These are phyloP conservation scores for Mycena rosella DNA, from an alignment of 768 basidiomycete species.

Conservation along the genomic window DNA sequence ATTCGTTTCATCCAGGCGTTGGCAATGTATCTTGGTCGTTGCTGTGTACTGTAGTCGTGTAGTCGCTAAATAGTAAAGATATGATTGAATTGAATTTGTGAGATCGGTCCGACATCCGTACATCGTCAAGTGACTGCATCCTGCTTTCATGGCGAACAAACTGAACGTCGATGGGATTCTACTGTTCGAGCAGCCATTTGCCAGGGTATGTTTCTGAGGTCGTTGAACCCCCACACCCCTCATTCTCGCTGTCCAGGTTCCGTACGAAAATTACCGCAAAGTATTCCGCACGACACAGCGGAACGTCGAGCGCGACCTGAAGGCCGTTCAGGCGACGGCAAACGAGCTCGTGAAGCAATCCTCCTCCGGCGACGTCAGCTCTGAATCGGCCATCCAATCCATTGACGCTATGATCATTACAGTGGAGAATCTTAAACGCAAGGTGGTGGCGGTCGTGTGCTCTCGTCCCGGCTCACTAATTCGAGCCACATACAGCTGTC, in stretches of 20 bases:
- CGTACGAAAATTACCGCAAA: conserved; percentile 91
- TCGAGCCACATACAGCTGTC: conserved; percentile 54
- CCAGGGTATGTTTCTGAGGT: conserved; percentile 61
- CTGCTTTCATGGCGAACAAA: conserved; percentile 61
- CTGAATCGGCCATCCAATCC: conserved; percentile 67
- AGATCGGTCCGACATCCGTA: neutral
- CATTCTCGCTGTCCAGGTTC: conserved; percentile 67
- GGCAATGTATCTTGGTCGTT: neutral
- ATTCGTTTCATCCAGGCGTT: neutral
- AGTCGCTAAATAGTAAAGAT: no score
- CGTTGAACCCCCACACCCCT: conserved; percentile 6
- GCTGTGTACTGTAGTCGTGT: no score
- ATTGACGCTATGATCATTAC: conserved; percentile 84
- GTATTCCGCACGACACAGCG: conserved; percentile 88
- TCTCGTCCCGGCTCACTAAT: conserved; percentile 7
- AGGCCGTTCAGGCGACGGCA: conserved; percentile 65
- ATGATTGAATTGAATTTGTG: no score
- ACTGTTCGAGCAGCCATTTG: conserved; percentile 89
- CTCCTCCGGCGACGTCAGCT: conserved; percentile 50
- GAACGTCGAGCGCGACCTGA: conserved; percentile 84
- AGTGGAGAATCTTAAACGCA: conserved; percentile 87
- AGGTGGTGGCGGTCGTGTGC: conserved; percentile 65
- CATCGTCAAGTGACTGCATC: no score
- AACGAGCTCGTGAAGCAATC: conserved; percentile 70
- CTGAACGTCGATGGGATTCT: conserved; percentile 80